Evolutionary conservation across 768 basidiomycete genomes (phyloP).

Genomic region (Suillus luteus): DNA sequence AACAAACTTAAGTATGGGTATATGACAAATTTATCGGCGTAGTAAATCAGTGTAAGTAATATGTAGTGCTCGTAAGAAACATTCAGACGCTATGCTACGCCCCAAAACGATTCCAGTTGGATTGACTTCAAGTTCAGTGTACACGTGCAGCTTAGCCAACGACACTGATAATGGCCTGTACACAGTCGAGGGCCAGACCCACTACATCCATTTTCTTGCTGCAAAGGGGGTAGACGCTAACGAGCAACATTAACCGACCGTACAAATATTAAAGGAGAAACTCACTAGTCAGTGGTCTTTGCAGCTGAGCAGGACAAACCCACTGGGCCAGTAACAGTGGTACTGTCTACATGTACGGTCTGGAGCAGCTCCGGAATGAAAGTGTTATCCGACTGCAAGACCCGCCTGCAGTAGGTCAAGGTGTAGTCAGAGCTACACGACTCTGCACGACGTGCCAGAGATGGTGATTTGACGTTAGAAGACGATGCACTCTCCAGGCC

Average conservation of each 20-base stretch:
- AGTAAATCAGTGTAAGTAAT: not conserved
- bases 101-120: not conserved
- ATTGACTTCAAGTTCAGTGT: not conserved
- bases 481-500: not conserved
- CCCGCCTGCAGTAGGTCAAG: not conserved
- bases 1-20: conserved; percentile 2
- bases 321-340: not conserved
- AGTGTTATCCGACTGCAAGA: not conserved
- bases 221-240: not conserved
- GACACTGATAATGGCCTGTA: not conserved
- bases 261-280: not conserved
- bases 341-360: not conserved
- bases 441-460: not conserved
- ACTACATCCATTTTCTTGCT: not conserved
- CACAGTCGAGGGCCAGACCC: not conserved
- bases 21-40: not conserved
- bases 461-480: not conserved
- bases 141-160: not conserved
- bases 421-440: not conserved
- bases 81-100: not conserved
- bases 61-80: not conserved
- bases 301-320: not conserved
- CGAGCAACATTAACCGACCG: not conserved
- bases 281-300: not conserved
- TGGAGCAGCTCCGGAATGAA: not conserved